Conservation (phyloP, 208 protist species). For the Crithidia bombi region DNA sequence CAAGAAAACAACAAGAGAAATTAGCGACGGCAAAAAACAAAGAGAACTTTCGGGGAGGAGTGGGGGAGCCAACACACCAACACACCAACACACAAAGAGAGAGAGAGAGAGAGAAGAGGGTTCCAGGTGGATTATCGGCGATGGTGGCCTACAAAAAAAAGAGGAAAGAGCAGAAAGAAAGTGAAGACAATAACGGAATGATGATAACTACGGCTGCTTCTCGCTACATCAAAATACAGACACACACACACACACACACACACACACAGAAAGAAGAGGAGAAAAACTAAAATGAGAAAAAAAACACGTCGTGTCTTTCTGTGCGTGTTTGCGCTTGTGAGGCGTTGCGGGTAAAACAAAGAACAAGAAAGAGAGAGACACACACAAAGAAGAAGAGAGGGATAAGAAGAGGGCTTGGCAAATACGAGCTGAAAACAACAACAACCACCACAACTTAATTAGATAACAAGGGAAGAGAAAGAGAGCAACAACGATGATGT, state of each 20-base stretch:
- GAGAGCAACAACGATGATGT: slow-evolving; percentile 1
- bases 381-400: no score
- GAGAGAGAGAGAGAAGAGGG: background rate
- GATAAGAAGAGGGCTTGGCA: no score
- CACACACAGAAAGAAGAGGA: background rate
- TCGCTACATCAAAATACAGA: no score
- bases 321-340: no score
- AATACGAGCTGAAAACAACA: no score
- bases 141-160: no score
- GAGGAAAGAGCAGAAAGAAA: background rate
- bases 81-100: slow-evolving; percentile 3
- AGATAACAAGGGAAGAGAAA: slow-evolving; percentile 5
- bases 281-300: no score
- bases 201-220: background rate
- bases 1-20: background rate
- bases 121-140: no score
- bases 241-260: no score
- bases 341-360: no score
- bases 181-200: background rate
- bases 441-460: background rate
- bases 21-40: background rate
- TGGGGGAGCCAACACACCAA: background rate
- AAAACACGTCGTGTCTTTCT: no score
- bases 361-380: no score
- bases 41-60: background rate